Base-by-base conservation (phyloP, 306 rosid genomes). In the Castanea crenata region DNA sequence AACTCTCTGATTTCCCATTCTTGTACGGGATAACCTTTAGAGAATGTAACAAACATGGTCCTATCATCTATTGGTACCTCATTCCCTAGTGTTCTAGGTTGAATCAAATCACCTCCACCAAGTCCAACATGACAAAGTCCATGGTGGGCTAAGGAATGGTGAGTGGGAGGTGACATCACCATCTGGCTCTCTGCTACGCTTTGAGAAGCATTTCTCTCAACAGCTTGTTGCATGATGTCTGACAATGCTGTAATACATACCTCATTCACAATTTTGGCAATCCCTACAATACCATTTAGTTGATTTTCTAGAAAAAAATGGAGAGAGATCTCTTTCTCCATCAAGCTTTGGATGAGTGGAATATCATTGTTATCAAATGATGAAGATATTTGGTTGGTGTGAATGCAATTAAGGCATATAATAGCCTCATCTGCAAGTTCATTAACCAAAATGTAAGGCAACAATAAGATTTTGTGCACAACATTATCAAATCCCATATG, bases 11-110 rank as follows among this genome's bases (percentile, higher is more conserved):
- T 83, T 61, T 94, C 98, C 83, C 80, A 46, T 46, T 94, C 98
- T 0, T 67, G 71, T 1, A 94, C 90, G 0, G 85, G 92, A 9
- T 91, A 91, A 2, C 97, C 97, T 1, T 89, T 89, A 0, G 98
- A 92, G 85, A 94, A 94, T 0, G 97, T 92, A 79, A 94, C 84
- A 20, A 94, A 94, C 87, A 94, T 65, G 0, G 97, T 88, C 83
- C 97, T 74, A 0, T 78, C 90, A n/a, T 87, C 90, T 0, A 85
- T 86, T 0, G 82, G 79, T 3, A 75, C 82, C 58, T 13, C 67
- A 11, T 18, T 31, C 55, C 16, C 51, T 29, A 49, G 41, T 27
- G n/a, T 19, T 7, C 15, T 32, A 18, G n/a, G 61, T 31, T 58
- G 71, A 61, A 29, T 19, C 52, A 7, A 21, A 55, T 10, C 64